Percentiles rank a stretch among this genome's conserved stretches.
Conservation (phyloP, 345 rosid genomes). For the Salix brachista region DNA sequence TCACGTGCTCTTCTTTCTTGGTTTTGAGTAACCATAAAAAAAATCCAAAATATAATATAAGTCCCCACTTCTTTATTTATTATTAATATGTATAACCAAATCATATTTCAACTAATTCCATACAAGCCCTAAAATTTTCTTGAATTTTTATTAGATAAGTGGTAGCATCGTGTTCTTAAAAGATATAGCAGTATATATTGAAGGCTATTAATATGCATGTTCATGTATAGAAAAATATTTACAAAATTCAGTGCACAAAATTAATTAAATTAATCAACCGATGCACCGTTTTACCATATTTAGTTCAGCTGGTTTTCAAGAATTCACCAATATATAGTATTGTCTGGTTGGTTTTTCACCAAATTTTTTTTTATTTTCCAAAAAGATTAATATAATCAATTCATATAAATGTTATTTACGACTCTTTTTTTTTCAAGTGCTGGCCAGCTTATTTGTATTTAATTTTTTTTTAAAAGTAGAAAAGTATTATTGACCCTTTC, state of each 20-base stretch:
- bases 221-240: neutral
- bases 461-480: too few relatives aligned
- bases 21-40: neutral
- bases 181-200: too few relatives aligned
- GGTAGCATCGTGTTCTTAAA: conserved; percentile 18
- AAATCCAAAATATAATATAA: neutral
- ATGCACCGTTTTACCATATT: neutral
- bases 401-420: too few relatives aligned
- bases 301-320: neutral
- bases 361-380: too few relatives aligned
- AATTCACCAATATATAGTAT: neutral
- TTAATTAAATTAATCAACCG: neutral
- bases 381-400: too few relatives aligned
- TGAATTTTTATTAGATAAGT: conserved; percentile 1
- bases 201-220: neutral
- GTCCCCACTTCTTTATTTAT: neutral
- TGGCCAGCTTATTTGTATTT: too few relatives aligned
- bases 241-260: conserved; percentile 12
- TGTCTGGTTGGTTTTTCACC: too few relatives aligned
- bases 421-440: too few relatives aligned
- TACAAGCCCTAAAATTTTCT: too few relatives aligned
- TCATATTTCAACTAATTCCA: too few relatives aligned
- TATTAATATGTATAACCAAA: too few relatives aligned
- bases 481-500: too few relatives aligned
- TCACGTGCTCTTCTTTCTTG: conserved; percentile 17